A percentile compares a stretch with the other conserved stretches of the same genome.
These are phyloP conservation scores for Tremella fuciformis DNA, from an alignment of 768 basidiomycete species.

Conservation along the genomic window DNA sequence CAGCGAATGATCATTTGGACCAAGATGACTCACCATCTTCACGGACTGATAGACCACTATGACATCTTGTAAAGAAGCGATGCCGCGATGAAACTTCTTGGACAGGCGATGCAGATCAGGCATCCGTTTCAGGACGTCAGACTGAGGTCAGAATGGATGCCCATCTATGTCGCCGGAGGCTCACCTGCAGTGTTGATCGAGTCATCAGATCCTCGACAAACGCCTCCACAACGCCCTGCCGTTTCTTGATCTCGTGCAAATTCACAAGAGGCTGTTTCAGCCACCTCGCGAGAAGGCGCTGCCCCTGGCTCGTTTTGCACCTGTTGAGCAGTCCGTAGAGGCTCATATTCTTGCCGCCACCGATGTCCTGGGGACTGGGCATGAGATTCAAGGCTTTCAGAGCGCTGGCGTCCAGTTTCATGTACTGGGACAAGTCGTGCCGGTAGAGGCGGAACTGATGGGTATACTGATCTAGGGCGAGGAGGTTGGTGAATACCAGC, in stretches of 20 bases:
- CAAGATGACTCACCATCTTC: conserved; percentile 60
- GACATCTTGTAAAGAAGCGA: conserved; percentile 86
- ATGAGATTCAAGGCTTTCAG: conserved; percentile 82
- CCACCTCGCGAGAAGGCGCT: conserved; percentile 82
- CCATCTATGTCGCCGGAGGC: conserved; percentile 21
- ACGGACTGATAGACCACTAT: conserved; percentile 94
- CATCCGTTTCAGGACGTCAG: conserved; percentile 82
- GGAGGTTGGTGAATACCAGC: conserved; percentile 73
- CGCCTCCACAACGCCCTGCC: conserved; percentile 81
- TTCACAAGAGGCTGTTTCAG: conserved; percentile 94
- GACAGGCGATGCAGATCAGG: conserved; percentile 89
- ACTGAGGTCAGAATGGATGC: conserved; percentile 58
- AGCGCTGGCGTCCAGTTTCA: conserved; percentile 94
- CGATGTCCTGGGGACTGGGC: conserved; percentile 65
- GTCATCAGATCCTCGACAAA: conserved; percentile 71
- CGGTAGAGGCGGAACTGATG: conserved; percentile 75
- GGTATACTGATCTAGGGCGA: conserved; percentile 72
- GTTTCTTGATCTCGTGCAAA: conserved; percentile 80
- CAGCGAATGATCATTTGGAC: neutral
- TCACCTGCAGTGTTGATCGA: conserved; percentile 70
- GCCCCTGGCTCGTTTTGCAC: conserved; percentile 94
- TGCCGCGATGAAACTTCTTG: conserved; percentile 82
- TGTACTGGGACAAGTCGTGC: conserved; percentile 89
- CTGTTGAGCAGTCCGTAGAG: conserved; percentile 86
- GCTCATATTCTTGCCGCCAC: conserved; percentile 74